Evolutionary conservation across 2,329 filamentous ascomycete species (phyloP).

Genomic region (Tolypocladium tundrense): DNA sequence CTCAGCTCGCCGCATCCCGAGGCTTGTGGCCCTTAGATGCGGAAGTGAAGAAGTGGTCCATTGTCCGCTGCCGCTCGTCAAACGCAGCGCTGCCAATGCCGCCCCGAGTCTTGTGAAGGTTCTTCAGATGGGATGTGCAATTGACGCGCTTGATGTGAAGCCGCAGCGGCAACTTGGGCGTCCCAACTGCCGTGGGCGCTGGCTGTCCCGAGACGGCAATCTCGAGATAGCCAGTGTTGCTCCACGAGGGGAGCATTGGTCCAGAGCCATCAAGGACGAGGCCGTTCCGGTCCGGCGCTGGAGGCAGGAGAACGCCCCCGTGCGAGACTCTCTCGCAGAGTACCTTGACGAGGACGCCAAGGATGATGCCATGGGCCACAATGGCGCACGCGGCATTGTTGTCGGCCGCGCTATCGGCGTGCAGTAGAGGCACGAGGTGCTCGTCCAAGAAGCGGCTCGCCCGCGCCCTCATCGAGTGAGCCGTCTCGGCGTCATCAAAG

Average conservation of each 20-base stretch:
- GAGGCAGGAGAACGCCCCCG: constrained; percentile 8
- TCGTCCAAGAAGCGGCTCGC: constrained; percentile 55
- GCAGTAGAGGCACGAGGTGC: constrained; percentile 46
- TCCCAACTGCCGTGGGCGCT: constrained; percentile 10
- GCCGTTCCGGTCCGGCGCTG: constrained; percentile 3
- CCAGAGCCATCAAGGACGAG: neutral
- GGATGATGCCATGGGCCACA: constrained; percentile 75
- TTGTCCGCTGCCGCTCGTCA: constrained; percentile 64
- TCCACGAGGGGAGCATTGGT: constrained; percentile 29
- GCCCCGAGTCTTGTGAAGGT: constrained; percentile 68
- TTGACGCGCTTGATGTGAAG: constrained; percentile 53
- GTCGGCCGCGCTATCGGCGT: constrained; percentile 1
- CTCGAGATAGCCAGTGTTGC: constrained; percentile 42
- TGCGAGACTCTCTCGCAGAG: constrained; percentile 43
- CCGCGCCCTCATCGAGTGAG: constrained; percentile 54
- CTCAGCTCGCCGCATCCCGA: neutral
- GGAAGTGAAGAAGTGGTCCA: constrained; percentile 66
- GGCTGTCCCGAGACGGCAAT: constrained; percentile 9
- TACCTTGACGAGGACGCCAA: constrained; percentile 56
- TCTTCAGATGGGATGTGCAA: constrained; percentile 57
- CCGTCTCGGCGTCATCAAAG: constrained; percentile 51
- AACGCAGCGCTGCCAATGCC: constrained; percentile 71
- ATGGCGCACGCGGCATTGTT: constrained; percentile 39
- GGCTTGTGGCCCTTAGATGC: constrained; percentile 1
- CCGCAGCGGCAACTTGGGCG: constrained; percentile 22